Conservation (phyloP, 1,139 yeast genomes). For the Sugiyamaella sp. region DNA sequence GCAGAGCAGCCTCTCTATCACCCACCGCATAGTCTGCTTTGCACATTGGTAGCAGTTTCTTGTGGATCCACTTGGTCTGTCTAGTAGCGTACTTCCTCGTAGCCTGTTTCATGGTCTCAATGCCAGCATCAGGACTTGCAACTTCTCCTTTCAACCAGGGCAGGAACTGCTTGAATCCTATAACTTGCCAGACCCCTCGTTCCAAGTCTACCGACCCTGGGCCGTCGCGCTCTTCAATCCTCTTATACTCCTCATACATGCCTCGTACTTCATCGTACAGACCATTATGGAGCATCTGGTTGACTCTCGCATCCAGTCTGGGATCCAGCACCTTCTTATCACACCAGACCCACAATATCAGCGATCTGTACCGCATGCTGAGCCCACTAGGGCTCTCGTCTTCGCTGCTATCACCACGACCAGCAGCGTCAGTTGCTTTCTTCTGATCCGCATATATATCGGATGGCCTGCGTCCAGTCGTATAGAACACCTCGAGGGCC, state of each 20-base stretch:
- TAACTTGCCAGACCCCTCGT: conserved; percentile 61
- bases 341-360: conserved; percentile 84
- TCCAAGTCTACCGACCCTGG: conserved; percentile 53
- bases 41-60: conserved; percentile 68
- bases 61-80: conserved; percentile 92
- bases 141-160: conserved; percentile 62
- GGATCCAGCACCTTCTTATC: conserved; percentile 60
- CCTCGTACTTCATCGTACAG: conserved; percentile 62
- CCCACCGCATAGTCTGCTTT: conserved; percentile 48
- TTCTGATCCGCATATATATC: conserved; percentile 67
- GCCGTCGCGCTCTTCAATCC: conserved; percentile 24
- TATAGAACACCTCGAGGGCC: conserved; percentile 76
- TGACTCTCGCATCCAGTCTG: conserved; percentile 78
- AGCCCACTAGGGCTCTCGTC: conserved; percentile 33
- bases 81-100: conserved; percentile 87
- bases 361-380: conserved; percentile 59
- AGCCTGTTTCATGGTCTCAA: conserved; percentile 76
- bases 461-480: conserved; percentile 70
- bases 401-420: conserved; percentile 40
- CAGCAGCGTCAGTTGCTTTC: conserved; percentile 25
- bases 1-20: conserved; percentile 65
- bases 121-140: conserved; percentile 47
- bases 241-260: conserved; percentile 45
- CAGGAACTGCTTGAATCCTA: conserved; percentile 91
- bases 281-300: conserved; percentile 72